A percentile compares a stretch with the other conserved stretches of the same genome.
Evolutionary conservation across 2,329 filamentous ascomycete genomes (phyloP).

Genomic region (Diplodia corticola): DNA sequence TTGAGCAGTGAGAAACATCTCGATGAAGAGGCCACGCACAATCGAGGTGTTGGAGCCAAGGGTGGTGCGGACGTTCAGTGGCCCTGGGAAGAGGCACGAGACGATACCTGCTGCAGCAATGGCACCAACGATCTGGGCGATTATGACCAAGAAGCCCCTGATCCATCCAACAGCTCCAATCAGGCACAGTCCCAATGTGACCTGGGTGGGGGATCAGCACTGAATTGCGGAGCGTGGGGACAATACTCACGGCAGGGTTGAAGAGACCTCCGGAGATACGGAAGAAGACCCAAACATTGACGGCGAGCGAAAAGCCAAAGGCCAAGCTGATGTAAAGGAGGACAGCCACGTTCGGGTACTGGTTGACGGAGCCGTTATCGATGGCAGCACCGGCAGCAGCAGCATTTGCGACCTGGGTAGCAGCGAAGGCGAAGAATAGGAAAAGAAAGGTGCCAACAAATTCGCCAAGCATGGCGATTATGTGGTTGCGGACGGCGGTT

Average conservation of each 20-base stretch:
- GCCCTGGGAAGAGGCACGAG: constrained; percentile 47
- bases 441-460: constrained; percentile 46
- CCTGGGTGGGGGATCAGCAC: constrained; percentile 29
- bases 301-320: constrained; percentile 47
- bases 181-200: constrained; percentile 50
- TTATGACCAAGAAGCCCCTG: constrained; percentile 45
- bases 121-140: constrained; percentile 48
- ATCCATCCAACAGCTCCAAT: constrained; percentile 50
- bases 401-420: constrained; percentile 46
- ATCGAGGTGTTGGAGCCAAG: constrained; percentile 46
- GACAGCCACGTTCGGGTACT: constrained; percentile 37
- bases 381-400: constrained; percentile 28
- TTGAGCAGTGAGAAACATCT: constrained; percentile 53
- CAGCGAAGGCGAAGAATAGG: constrained; percentile 44
- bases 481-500: constrained; percentile 44
- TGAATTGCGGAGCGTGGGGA: not conserved
- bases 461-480: constrained; percentile 49
- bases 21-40: constrained; percentile 50
- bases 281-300: constrained; percentile 50
- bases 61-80: constrained; percentile 48
- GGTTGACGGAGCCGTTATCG: constrained; percentile 22
- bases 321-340: constrained; percentile 43
- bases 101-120: constrained; percentile 50
- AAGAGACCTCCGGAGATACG: constrained; percentile 44
- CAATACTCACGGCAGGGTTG: constrained; percentile 35